Evolutionary conservation across 2,329 filamentous ascomycete genomes (phyloP).

Genomic region (Mycosphaerella sp.): DNA sequence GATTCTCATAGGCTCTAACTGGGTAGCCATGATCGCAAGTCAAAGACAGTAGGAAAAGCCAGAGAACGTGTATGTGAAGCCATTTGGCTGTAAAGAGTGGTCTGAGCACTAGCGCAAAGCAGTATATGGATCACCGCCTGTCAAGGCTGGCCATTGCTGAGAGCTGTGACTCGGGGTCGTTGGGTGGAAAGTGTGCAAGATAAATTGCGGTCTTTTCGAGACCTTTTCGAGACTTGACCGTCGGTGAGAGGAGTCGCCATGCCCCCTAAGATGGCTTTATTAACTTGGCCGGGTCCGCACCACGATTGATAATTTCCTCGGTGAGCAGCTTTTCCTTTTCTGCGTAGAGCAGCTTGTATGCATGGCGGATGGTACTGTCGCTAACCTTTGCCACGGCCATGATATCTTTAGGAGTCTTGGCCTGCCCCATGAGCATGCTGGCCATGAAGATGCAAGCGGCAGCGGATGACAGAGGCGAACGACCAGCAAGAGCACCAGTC

Average conservation of each 20-base stretch:
- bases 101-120: neutral
- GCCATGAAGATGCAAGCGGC: conserved; percentile 97
- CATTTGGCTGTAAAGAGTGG: neutral
- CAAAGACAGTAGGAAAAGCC: neutral
- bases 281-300: conserved; percentile 64
- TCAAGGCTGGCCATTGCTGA: conserved; percentile 10
- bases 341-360: conserved; percentile 80
- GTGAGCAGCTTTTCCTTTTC: conserved; percentile 69
- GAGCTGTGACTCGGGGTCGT: neutral
- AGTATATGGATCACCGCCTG: conserved; percentile 3
- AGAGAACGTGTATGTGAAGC: conserved; percentile 1
- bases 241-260: neutral
- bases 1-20: neutral
- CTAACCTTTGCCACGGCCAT: conserved; percentile 79
- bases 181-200: neutral
- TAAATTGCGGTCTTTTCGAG: neutral
- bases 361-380: conserved; percentile 93
- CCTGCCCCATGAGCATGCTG: conserved; percentile 73
- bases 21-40: neutral
- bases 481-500: conserved; percentile 77
- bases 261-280: conserved; percentile 42
- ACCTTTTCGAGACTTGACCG: neutral
- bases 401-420: conserved; percentile 78
- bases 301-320: conserved; percentile 65
- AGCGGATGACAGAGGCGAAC: conserved; percentile 87